Evolutionary conservation across 148 eudicot species (phyloP).

Genomic region (Spergularia bocconei): DNA sequence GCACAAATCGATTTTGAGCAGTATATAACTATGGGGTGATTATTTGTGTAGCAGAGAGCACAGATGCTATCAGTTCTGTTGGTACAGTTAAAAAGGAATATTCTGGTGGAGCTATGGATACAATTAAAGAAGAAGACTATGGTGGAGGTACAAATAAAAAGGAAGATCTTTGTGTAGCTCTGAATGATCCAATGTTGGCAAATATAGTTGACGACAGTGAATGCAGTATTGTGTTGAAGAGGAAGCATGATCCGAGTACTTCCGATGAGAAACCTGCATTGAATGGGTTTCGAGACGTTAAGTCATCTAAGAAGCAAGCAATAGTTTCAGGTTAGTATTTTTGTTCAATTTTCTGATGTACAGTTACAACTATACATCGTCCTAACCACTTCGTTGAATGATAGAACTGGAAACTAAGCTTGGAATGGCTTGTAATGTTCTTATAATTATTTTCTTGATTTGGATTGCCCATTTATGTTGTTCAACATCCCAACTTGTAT

Average conservation of each 20-base stretch:
- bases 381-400: too few relatives aligned
- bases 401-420: too few relatives aligned
- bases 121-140: not conserved
- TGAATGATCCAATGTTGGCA: constrained; percentile 10
- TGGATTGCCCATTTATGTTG: too few relatives aligned
- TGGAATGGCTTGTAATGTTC: too few relatives aligned
- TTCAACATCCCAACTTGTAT: too few relatives aligned
- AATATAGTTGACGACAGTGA: constrained; percentile 18
- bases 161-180: not conserved
- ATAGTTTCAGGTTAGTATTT: constrained; percentile 19
- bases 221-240: constrained; percentile 9
- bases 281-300: constrained; percentile 26
- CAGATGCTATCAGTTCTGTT: not conserved
- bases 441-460: too few relatives aligned
- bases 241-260: constrained; percentile 25
- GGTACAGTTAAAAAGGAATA: constrained; percentile 10
- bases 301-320: constrained; percentile 16
- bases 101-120: too few relatives aligned
- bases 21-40: not conserved
- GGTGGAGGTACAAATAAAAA: not conserved
- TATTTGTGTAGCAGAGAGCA: constrained; percentile 14
- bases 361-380: too few relatives aligned
- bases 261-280: constrained; percentile 18
- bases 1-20: not conserved
- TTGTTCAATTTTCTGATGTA: too few relatives aligned